Conservation (phyloP, 805 yeast genomes). For the Saturnispora ahearnii region DNA sequence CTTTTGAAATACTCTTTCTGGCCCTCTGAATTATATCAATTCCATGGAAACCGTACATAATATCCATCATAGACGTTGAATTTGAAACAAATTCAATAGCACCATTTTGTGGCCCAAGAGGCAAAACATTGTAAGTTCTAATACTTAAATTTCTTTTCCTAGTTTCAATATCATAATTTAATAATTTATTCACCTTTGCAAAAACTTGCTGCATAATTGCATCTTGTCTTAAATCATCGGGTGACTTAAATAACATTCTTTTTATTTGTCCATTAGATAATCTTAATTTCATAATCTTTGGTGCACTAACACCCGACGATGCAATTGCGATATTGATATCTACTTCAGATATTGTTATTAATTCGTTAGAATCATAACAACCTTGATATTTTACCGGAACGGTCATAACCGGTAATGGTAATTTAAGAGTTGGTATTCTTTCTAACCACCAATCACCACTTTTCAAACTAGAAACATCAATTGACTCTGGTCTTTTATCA, state of each 20-base stretch:
- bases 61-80: slow-evolving; percentile 62
- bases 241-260: slow-evolving; percentile 65
- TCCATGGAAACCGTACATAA: slow-evolving; percentile 56
- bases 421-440: slow-evolving; percentile 31
- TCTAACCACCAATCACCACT: slow-evolving; percentile 51
- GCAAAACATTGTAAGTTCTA: slow-evolving; percentile 82
- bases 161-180: slow-evolving; percentile 47
- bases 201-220: slow-evolving; percentile 97
- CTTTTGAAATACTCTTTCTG: slow-evolving; percentile 51
- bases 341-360: slow-evolving; percentile 33
- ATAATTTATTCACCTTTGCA: slow-evolving; percentile 66
- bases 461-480: slow-evolving; percentile 13
- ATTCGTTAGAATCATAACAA: slow-evolving; percentile 28
- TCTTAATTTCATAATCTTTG: slow-evolving; percentile 58
- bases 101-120: slow-evolving; percentile 82
- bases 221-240: slow-evolving; percentile 92
- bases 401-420: slow-evolving; percentile 63
- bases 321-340: slow-evolving; percentile 50
- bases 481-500: slow-evolving; percentile 28
- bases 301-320: slow-evolving; percentile 74
- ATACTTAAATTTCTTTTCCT: slow-evolving; percentile 50
- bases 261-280: slow-evolving; percentile 52
- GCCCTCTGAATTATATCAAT: slow-evolving; percentile 50
- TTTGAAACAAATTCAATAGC: slow-evolving; percentile 81
- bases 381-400: slow-evolving; percentile 36